A percentile compares a stretch with the other conserved stretches of the same genome.
These are phyloP conservation scores for Trichomonascaceae sp. DNA, from an alignment of 1,139 yeast species.

Conservation along the genomic window DNA sequence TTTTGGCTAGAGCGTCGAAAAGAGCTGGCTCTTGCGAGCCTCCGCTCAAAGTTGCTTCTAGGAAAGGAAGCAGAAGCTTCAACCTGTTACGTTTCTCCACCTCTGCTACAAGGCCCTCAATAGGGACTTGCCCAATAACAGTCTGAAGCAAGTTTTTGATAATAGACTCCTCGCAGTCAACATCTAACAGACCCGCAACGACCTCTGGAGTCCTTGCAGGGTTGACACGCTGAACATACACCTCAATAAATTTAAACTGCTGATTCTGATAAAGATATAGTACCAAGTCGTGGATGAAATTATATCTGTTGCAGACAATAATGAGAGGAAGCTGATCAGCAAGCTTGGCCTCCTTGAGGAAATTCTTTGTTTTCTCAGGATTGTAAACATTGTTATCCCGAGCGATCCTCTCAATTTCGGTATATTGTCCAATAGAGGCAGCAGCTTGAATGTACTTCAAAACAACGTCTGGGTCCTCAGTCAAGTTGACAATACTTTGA, in stretches of 20 bases:
- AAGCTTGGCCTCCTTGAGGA: constrained; percentile 85
- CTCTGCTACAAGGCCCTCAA: constrained; percentile 81
- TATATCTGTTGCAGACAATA: constrained; percentile 89
- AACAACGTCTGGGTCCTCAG: constrained; percentile 92
- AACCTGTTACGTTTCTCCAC: constrained; percentile 95
- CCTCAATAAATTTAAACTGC: constrained; percentile 92
- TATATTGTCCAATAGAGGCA: constrained; percentile 79
- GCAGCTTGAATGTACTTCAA: constrained; percentile 95
- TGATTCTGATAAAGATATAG: constrained; percentile 91
- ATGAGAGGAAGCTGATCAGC: constrained; percentile 96
- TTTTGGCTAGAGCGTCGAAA: constrained; percentile 91
- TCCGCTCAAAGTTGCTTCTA: constrained; percentile 81
- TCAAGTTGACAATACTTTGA: constrained; percentile 86
- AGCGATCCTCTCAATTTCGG: constrained; percentile 93
- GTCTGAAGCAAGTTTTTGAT: constrained; percentile 76
- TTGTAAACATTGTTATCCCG: constrained; percentile 91
- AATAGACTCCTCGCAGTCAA: constrained; percentile 89
- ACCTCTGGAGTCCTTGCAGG: constrained; percentile 96
- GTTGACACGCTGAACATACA: constrained; percentile 94
- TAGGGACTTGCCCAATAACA: constrained; percentile 92
- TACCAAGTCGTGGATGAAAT: constrained; percentile 88
- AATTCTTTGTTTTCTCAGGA: constrained; percentile 96
- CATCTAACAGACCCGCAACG: constrained; percentile 91
- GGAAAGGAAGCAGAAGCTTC: constrained; percentile 83
- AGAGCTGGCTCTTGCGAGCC: constrained; percentile 91